A percentile compares a stretch with the other conserved stretches of the same genome.
Conservation (phyloP, 1,284 basidiomycete genomes). For the Naganishia sp. region DNA sequence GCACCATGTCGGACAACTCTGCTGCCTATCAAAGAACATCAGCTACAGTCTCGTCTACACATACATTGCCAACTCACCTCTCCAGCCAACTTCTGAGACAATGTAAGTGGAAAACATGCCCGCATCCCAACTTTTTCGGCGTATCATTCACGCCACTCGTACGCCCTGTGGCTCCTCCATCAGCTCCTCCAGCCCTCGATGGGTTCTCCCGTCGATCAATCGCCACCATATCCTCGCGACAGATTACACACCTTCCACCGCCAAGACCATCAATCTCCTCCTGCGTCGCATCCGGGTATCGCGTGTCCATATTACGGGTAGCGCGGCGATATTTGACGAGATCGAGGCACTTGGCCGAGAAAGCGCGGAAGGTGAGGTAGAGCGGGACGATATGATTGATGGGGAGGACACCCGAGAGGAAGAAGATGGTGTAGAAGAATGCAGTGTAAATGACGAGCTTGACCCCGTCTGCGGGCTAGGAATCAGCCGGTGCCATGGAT, state of each 20-base stretch:
- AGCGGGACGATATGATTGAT: constrained; percentile 96
- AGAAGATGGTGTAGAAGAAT: constrained; percentile 90
- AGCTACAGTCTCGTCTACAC: neutral
- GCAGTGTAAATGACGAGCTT: constrained; percentile 89
- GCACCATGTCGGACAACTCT: constrained; percentile 90
- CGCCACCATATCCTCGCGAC: constrained; percentile 90
- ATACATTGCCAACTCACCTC: constrained; percentile 51
- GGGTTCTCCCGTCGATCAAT: constrained; percentile 45
- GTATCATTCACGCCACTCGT: constrained; percentile 81
- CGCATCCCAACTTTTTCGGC: constrained; percentile 93
- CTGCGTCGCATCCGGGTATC: constrained; percentile 90
- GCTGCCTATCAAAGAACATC: constrained; percentile 59
- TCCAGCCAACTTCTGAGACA: constrained; percentile 97
- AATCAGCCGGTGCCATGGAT: neutral
- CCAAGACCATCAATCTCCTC: constrained; percentile 77
- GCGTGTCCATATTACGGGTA: constrained; percentile 92
- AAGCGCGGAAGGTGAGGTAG: constrained; percentile 89
- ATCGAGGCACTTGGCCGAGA: constrained; percentile 81
- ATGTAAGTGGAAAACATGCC: constrained; percentile 97
- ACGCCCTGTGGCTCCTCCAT: constrained; percentile 34
- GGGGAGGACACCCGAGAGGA: constrained; percentile 85
- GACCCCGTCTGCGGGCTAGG: constrained; percentile 69
- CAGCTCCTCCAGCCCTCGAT: constrained; percentile 9
- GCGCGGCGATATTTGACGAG: constrained; percentile 89
- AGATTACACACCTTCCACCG: constrained; percentile 96